Conservation (phyloP, 129 eudicot genomes). For the Chrysanthemum lavandulifolium region DNA sequence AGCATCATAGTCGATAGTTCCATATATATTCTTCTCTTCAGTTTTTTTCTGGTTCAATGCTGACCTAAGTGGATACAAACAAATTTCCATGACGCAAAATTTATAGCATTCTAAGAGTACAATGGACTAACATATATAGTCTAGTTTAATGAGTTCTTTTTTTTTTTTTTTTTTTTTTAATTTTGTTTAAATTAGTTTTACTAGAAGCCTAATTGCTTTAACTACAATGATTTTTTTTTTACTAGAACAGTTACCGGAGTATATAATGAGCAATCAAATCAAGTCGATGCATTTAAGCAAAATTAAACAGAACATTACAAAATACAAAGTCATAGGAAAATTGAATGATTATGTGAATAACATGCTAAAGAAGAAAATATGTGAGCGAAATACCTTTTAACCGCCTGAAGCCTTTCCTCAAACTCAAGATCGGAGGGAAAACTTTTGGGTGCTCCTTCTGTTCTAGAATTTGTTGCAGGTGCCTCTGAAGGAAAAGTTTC, state of each 20-base stretch:
- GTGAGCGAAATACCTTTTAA: conserved; percentile 53
- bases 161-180: too few species aligned
- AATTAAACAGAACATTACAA: neutral
- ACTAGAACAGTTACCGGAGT: neutral
- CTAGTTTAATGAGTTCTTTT: neutral
- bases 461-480: conserved; percentile 53
- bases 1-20: conserved; percentile 88
- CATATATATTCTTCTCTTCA: conserved; percentile 50
- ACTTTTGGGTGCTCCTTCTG: conserved; percentile 38
- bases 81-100: neutral
- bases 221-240: too few species aligned
- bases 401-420: conserved; percentile 81
- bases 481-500: conserved; percentile 44
- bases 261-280: neutral
- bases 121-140: neutral
- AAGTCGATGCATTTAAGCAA: neutral
- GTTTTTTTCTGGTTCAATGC: conserved; percentile 80
- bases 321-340: neutral
- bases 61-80: conserved; percentile 42
- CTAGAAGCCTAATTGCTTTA: too few species aligned
- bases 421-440: conserved; percentile 56
- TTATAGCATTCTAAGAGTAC: neutral
- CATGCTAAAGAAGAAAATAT: conserved; percentile 2
- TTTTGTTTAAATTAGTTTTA: too few species aligned
- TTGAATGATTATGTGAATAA: conserved; percentile 13